Evolutionary conservation across 305 asterid species (phyloP).

Genomic region (Striga hermonthica): DNA sequence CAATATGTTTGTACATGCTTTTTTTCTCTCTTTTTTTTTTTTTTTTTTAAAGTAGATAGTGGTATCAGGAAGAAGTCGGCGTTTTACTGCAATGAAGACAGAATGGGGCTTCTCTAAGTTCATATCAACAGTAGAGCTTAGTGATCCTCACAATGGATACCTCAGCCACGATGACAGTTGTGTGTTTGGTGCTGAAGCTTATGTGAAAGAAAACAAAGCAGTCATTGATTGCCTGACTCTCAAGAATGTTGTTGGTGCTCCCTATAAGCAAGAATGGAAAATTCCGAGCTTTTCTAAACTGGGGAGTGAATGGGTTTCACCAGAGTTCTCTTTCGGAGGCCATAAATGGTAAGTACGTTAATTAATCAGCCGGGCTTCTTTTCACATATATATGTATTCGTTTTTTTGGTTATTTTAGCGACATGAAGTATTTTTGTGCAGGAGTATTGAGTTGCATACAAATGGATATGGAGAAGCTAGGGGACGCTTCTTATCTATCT

Average conservation of each 20-base stretch:
- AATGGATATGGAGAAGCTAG: no score
- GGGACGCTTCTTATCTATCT: no score
- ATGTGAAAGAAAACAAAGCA: slow-evolving; percentile 4
- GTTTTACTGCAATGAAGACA: neutral
- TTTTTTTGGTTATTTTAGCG: neutral
- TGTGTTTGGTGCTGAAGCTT: slow-evolving; percentile 31
- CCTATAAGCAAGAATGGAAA: neutral
- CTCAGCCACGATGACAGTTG: slow-evolving; percentile 5
- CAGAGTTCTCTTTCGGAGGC: neutral
- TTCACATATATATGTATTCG: neutral
- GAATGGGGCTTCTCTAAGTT: slow-evolving; percentile 23
- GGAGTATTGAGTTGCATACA: neutral
- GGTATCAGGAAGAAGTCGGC: slow-evolving; percentile 1
- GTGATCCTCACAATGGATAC: slow-evolving; percentile 20
- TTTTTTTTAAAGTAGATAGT: neutral
- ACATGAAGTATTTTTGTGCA: slow-evolving; percentile 3
- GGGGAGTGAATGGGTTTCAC: neutral
- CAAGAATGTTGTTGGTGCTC: neutral
- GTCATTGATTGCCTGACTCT: slow-evolving; percentile 5
- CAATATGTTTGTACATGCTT: no score
- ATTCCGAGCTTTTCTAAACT: slow-evolving; percentile 13
- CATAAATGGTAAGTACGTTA: slow-evolving; percentile 7
- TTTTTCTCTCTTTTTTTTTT: no score
- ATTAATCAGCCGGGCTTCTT: no score
- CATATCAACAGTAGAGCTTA: slow-evolving; percentile 11